Percentiles rank a stretch among this genome's conserved stretches.
Evolutionary conservation across 164 flowering plant genomes (phyloP).

Genomic region (Buxus sempervirens): DNA sequence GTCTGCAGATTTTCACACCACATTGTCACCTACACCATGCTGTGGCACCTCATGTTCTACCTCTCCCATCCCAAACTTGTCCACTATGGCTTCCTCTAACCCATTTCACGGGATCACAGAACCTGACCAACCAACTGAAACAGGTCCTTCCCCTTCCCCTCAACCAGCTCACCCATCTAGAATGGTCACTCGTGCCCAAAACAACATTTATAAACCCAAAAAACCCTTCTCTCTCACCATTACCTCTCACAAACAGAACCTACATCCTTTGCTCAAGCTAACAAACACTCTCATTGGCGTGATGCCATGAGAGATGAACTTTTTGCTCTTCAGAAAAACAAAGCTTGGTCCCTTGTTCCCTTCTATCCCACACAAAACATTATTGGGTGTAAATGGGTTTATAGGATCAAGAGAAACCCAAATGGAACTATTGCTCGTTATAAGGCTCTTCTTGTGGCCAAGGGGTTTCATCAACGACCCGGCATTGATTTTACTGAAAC

Average conservation of each 20-base stretch:
- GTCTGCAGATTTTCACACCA: too few species aligned
- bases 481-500: too few species aligned
- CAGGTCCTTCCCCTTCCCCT: background rate
- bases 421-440: too few species aligned
- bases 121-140: background rate
- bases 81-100: too few species aligned
- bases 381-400: too few species aligned
- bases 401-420: too few species aligned
- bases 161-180: background rate
- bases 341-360: background rate
- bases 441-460: too few species aligned
- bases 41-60: too few species aligned
- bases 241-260: background rate
- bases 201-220: background rate
- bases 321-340: background rate
- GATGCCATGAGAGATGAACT: background rate
- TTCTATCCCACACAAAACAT: background rate
- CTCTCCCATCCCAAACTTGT: too few species aligned
- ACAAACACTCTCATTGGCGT: background rate
- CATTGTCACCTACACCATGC: too few species aligned
- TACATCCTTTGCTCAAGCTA: background rate
- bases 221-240: background rate
- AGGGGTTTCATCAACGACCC: too few species aligned
- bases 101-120: too few species aligned
- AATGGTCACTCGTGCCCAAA: background rate